A percentile compares a stretch with the other conserved stretches of the same genome.
phyloP scores from a whole-genome alignment of 768 basidiomycete genomes.

The Termitomyces eurrhizus region DNA sequence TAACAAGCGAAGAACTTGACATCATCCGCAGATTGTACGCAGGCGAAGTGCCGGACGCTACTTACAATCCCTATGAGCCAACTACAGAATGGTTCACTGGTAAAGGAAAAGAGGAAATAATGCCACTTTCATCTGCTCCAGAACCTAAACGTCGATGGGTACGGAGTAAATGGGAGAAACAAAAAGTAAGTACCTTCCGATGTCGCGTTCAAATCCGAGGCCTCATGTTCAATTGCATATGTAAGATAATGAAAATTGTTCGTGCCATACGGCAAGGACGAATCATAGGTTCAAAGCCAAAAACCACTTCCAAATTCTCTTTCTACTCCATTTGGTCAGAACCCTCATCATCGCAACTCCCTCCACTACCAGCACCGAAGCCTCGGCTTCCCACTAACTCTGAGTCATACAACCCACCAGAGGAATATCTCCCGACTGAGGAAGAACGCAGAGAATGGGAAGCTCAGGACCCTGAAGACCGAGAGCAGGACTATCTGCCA shows the following conservation, averaged over 20 bases:
- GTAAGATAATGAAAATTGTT: slow-evolving; percentile 97
- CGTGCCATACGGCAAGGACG: slow-evolving; percentile 96
- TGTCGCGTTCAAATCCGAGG: background rate
- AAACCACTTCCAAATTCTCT: slow-evolving; percentile 59
- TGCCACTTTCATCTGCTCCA: slow-evolving; percentile 88
- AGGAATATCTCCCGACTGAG: slow-evolving; percentile 88
- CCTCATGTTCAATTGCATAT: slow-evolving; percentile 1
- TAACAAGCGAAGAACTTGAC: slow-evolving; percentile 89
- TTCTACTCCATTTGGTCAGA: slow-evolving; percentile 92
- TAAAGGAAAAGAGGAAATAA: slow-evolving; percentile 89
- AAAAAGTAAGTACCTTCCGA: slow-evolving; percentile 65
- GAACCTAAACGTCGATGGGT: slow-evolving; percentile 97
- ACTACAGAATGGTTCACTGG: slow-evolving; percentile 97
- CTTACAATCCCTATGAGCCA: slow-evolving; percentile 90
- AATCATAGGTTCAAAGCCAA: slow-evolving; percentile 88
- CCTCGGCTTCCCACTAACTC: slow-evolving; percentile 82
- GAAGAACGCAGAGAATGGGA: slow-evolving; percentile 84
- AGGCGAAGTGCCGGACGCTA: slow-evolving; percentile 86
- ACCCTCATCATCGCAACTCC: slow-evolving; percentile 65
- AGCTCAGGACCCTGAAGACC: slow-evolving; percentile 78
- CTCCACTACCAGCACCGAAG: slow-evolving; percentile 93
- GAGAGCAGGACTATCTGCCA: slow-evolving; percentile 86
- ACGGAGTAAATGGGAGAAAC: slow-evolving; percentile 99
- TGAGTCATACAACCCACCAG: slow-evolving; percentile 99
- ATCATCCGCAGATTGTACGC: slow-evolving; percentile 89